Percentiles rank a stretch among this genome's conserved stretches.
Evolutionary conservation across 192 early-diverging fungal species (phyloP).

Genomic region (Globomyces pollinis-pini): DNA sequence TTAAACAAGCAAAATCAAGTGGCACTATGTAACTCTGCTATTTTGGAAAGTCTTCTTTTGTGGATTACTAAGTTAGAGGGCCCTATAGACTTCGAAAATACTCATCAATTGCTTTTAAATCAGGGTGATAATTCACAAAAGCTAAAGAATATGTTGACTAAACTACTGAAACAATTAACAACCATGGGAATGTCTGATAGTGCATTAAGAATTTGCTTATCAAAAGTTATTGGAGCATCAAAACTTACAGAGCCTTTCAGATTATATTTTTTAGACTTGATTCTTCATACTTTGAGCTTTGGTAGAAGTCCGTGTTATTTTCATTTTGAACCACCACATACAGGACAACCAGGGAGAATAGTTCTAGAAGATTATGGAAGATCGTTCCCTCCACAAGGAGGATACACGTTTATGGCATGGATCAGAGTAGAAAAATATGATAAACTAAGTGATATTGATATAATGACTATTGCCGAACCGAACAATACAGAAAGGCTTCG

Average conservation of each 20-base stretch:
- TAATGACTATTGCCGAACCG: constrained; percentile 39
- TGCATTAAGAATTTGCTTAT: neutral
- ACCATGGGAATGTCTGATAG: constrained; percentile 3
- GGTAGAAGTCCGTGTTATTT: constrained; percentile 53
- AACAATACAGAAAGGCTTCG: constrained; percentile 36
- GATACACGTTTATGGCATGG: constrained; percentile 56
- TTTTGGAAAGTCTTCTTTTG: constrained; percentile 3
- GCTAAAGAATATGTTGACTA: neutral
- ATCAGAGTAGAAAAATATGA: constrained; percentile 53
- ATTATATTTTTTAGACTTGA: constrained; percentile 12
- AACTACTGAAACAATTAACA: neutral
- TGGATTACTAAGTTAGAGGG: constrained; percentile 13
- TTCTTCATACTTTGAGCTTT: constrained; percentile 45
- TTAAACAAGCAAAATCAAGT: constrained; percentile 21
- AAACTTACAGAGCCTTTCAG: neutral
- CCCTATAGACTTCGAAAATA: neutral
- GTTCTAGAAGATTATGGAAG: constrained; percentile 29
- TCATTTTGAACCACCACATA: constrained; percentile 42
- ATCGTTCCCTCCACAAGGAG: constrained; percentile 45
- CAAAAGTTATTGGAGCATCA: neutral
- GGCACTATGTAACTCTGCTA: constrained; percentile 5
- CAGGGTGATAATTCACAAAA: neutral
- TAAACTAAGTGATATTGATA: constrained; percentile 23
- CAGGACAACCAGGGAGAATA: constrained; percentile 31
- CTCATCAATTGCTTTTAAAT: neutral